Conservation (phyloP, 371 early-diverging fungal species). For the Mortierella sp. region DNA sequence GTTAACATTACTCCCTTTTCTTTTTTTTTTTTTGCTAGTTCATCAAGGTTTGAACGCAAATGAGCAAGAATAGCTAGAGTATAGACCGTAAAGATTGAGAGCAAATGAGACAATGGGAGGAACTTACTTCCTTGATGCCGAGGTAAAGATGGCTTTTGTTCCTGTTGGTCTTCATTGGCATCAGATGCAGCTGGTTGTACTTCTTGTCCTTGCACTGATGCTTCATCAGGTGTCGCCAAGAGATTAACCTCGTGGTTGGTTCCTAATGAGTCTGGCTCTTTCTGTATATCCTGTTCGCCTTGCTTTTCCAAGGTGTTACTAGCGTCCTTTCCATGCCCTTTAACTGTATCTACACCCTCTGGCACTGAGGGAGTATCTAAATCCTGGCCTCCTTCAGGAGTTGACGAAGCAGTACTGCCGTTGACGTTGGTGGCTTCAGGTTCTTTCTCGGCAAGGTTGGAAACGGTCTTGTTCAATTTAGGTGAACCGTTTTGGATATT, state of each 20-base stretch:
- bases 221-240: not conserved
- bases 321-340: not conserved
- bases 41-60: not conserved
- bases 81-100: not conserved
- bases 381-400: not conserved
- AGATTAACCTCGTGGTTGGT: not conserved
- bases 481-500: not conserved
- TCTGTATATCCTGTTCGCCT: not conserved
- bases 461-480: not conserved
- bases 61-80: no score
- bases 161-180: not conserved
- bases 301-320: not conserved
- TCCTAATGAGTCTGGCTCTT: not conserved
- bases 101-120: slow-evolving; percentile 1
- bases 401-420: not conserved
- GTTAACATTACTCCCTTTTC: not conserved
- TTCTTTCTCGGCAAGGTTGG: not conserved
- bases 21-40: not conserved
- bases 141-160: not conserved
- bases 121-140: slow-evolving; percentile 24
- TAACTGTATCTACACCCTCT: not conserved
- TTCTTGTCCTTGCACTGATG: slow-evolving; percentile 1
- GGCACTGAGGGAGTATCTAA: not conserved
- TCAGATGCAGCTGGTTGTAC: slow-evolving; percentile 1
- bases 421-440: not conserved